These are phyloP conservation scores for Apiospora aurea DNA, from an alignment of 2,329 filamentous ascomycete species.

Conservation along the genomic window DNA sequence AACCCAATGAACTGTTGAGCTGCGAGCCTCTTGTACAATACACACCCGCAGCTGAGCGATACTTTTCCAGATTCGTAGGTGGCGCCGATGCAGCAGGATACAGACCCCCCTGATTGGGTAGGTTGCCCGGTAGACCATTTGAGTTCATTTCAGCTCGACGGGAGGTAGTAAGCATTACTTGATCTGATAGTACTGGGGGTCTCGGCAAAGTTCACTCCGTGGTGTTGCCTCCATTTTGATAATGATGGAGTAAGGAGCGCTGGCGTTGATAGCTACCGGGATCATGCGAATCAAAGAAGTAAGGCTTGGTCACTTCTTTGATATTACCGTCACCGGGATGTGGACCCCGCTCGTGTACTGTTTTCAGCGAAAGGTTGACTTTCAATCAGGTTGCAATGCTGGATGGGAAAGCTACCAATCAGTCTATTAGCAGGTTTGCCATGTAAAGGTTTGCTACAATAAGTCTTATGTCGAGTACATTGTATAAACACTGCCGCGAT, in stretches of 20 bases:
- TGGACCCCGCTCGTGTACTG: neutral
- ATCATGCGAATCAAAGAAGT: neutral
- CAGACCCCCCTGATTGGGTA: neutral
- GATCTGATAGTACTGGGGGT: too few species aligned
- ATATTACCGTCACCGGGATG: neutral
- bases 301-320: too few species aligned
- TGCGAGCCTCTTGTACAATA: too few species aligned
- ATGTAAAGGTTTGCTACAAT: neutral
- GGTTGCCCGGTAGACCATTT: neutral
- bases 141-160: neutral
- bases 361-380: neutral
- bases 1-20: too few species aligned
- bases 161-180: too few species aligned
- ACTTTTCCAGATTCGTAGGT: neutral
- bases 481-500: neutral
- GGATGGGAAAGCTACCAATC: neutral
- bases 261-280: neutral
- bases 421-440: neutral
- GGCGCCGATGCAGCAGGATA: neutral
- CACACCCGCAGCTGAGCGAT: too few species aligned
- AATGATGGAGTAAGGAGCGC: too few species aligned
- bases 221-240: neutral
- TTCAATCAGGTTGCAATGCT: neutral
- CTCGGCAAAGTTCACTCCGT: neutral
- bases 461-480: neutral